Conservation (phyloP, 2,329 filamentous ascomycete species). For the Colletotrichum tropicicola region DNA sequence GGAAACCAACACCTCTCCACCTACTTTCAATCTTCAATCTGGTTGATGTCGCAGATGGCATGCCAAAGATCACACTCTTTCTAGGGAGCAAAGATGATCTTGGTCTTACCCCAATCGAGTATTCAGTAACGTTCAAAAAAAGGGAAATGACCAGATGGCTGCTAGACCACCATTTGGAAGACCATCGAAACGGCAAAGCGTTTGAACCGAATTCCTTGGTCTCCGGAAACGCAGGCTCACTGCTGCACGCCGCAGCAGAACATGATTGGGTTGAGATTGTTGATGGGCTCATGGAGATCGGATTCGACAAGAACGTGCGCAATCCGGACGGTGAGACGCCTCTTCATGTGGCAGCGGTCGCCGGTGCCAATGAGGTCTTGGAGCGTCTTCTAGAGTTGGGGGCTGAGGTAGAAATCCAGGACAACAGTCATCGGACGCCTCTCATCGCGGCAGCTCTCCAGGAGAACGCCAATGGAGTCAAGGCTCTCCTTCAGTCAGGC, state of each 20-base stretch:
- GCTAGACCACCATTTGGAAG: neutral
- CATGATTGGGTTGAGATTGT: neutral
- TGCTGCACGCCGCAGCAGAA: neutral
- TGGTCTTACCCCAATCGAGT: neutral
- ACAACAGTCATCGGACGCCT: neutral
- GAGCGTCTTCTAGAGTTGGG: neutral
- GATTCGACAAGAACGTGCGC: neutral
- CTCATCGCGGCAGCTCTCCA: neutral
- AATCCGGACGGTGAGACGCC: neutral
- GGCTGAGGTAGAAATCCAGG: neutral
- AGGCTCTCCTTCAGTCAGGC: neutral
- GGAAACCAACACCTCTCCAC: neutral
- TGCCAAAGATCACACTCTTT: neutral
- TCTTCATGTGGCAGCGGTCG: neutral
- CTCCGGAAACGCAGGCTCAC: too few species aligned
- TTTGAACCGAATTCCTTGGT: neutral
- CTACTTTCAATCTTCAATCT: neutral
- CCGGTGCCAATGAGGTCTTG: neutral
- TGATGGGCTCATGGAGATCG: neutral
- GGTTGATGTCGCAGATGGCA: neutral
- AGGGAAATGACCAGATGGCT: neutral
- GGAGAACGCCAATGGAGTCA: neutral
- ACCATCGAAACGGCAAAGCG: neutral
- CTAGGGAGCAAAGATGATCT: neutral
- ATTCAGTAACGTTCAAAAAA: neutral